Conservation (phyloP, 2,329 filamentous ascomycete species). For the Akanthomyces lecanii region DNA sequence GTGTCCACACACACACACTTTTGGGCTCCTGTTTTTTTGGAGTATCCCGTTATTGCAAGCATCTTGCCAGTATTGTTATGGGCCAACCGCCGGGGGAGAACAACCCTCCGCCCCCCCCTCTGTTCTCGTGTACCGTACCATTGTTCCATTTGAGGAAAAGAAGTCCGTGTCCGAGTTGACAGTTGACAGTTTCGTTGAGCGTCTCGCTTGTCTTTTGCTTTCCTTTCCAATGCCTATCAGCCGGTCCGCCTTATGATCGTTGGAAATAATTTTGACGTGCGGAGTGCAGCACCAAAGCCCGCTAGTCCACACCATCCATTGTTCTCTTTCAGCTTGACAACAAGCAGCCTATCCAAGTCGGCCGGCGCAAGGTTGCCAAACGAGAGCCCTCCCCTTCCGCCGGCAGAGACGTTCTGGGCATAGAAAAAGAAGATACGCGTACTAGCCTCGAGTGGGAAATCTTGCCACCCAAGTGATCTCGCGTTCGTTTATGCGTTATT, state of each 20-base stretch:
- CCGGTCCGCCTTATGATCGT: neutral
- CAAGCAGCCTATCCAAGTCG: neutral
- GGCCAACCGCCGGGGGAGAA: neutral
- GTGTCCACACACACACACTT: neutral
- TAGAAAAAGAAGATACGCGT: neutral
- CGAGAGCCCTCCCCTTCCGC: neutral
- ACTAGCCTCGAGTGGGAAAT: neutral
- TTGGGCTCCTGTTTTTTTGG: neutral
- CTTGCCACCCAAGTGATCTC: neutral
- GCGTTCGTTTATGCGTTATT: neutral
- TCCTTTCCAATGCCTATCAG: neutral
- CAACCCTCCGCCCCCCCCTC: neutral
- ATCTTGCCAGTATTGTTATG: slow-evolving; percentile 8
- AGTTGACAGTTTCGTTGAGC: neutral
- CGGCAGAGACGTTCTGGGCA: too few species aligned
- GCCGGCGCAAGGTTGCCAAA: neutral
- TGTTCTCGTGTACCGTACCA: slow-evolving; percentile 8
- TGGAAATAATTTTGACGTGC: neutral
- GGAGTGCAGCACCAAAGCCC: neutral
- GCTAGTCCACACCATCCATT: neutral
- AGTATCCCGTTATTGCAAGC: neutral
- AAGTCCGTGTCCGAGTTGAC: neutral
- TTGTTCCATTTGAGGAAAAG: slow-evolving; percentile 4
- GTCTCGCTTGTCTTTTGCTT: neutral
- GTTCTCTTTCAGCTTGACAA: neutral